These are phyloP conservation scores for Phytophthora constricta DNA, from an alignment of 352 stramenopile species.

Conservation along the genomic window DNA sequence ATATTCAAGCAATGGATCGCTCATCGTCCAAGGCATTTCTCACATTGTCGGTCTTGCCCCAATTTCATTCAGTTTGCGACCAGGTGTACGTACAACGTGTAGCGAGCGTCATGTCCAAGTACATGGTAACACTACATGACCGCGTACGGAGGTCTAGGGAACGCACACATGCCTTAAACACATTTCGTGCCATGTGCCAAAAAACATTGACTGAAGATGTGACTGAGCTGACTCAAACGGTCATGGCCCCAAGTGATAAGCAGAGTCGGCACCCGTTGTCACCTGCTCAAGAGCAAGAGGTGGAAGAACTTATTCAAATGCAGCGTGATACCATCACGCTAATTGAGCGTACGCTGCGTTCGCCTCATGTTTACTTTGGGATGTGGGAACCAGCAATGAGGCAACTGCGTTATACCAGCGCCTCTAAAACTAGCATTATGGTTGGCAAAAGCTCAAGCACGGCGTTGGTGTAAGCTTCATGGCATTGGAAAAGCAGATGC, in stretches of 20 bases:
- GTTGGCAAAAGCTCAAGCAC: conserved; percentile 61
- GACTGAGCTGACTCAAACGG: not conserved
- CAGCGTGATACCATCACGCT: conserved; percentile 41
- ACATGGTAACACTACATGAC: conserved; percentile 37
- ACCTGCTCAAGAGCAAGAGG: conserved; percentile 47
- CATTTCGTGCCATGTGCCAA: conserved; percentile 40
- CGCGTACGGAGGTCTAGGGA: conserved; percentile 52
- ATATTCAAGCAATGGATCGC: conserved; percentile 35
- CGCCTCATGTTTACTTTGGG: conserved; percentile 67
- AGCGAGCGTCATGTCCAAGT: conserved; percentile 36
- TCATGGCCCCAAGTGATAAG: not conserved
- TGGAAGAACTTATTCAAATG: conserved; percentile 46
- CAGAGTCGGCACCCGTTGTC: conserved; percentile 24
- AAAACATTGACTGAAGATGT: conserved; percentile 17
- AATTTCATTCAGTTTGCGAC: conserved; percentile 58
- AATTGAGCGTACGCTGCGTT: conserved; percentile 43
- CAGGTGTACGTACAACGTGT: conserved; percentile 59
- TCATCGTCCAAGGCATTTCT: conserved; percentile 45
- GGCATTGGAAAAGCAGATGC: conserved; percentile 39
- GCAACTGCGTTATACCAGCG: conserved; percentile 57
- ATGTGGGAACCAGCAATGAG: conserved; percentile 60
- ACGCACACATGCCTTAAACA: conserved; percentile 36
- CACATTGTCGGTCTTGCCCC: conserved; percentile 41
- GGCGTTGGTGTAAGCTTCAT: conserved; percentile 68
- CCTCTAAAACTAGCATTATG: conserved; percentile 65